phyloP scores from a whole-genome alignment of 2,329 filamentous ascomycete genomes.

The Curvularia eragrostidis region DNA sequence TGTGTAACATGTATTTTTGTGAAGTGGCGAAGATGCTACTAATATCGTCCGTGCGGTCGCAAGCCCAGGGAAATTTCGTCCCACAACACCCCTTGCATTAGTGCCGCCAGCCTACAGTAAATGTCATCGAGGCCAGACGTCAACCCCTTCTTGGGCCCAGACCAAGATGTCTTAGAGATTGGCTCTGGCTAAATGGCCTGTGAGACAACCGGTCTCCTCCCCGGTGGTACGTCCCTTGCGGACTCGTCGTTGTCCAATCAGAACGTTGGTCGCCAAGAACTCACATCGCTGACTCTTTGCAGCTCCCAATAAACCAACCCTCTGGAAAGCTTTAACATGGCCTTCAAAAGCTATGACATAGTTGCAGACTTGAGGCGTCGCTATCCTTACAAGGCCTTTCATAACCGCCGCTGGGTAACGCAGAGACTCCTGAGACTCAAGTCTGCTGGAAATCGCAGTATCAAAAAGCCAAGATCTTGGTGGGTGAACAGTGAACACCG shows the following conservation, averaged over 20 bases:
- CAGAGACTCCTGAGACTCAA: no score
- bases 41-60: conserved; percentile 1
- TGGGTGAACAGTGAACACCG: not conserved
- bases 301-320: not conserved
- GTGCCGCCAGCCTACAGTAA: not conserved
- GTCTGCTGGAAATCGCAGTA: no score
- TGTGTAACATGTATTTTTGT: not conserved
- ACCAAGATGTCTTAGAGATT: not conserved
- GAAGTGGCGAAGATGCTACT: not conserved
- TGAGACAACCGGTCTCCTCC: not conserved
- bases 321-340: not conserved
- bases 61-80: not conserved
- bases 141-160: not conserved
- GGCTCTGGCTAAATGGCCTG: not conserved
- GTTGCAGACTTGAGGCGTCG: not conserved
- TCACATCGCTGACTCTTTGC: not conserved
- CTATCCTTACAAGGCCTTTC: not conserved
- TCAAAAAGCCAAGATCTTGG: not conserved
- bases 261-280: not conserved
- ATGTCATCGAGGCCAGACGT: not conserved
- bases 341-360: no score
- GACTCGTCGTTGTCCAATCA: not conserved
- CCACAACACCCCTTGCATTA: not conserved
- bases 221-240: conserved; percentile 3
- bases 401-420: not conserved